Conservation (phyloP, 2,329 filamentous ascomycete species). For the Tolypocladium tundrense region DNA sequence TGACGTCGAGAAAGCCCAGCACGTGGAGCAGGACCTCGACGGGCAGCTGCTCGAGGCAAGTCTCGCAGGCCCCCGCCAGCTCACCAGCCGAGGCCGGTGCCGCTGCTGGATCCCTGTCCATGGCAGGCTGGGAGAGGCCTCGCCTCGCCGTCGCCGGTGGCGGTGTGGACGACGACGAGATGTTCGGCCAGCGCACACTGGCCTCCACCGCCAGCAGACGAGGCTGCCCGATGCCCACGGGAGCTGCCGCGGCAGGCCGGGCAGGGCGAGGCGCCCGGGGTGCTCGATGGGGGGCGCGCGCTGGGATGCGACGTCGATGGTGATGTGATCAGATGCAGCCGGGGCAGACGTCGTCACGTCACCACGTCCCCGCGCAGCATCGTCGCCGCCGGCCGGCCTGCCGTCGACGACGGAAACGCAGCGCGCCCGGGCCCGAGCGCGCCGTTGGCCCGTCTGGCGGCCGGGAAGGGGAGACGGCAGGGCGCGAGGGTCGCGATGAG, state of each 20-base stretch:
- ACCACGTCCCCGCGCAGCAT: neutral
- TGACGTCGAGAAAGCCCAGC: slow-evolving; percentile 45
- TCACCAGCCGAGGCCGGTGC: neutral
- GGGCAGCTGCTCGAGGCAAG: slow-evolving; percentile 33
- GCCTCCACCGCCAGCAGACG: neutral
- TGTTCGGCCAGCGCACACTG: neutral
- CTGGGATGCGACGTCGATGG: neutral
- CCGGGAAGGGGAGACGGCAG: neutral
- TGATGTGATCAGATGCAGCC: neutral
- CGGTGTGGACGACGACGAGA: neutral
- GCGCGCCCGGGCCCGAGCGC: neutral
- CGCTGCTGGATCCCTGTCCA: neutral
- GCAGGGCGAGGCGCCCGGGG: neutral
- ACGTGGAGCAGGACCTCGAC: slow-evolving; percentile 48
- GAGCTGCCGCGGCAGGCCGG: neutral
- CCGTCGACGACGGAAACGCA: neutral
- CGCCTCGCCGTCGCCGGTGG: neutral
- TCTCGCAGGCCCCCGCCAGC: neutral
- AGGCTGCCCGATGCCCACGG: neutral
- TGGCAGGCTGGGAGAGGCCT: neutral
- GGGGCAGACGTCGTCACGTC: neutral
- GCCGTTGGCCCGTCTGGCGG: neutral
- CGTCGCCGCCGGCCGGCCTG: neutral
- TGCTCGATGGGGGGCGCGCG: neutral
- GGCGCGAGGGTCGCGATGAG: neutral